phyloP scores from a whole-genome alignment of 1,284 basidiomycete species.

The Trametes polyzona region DNA sequence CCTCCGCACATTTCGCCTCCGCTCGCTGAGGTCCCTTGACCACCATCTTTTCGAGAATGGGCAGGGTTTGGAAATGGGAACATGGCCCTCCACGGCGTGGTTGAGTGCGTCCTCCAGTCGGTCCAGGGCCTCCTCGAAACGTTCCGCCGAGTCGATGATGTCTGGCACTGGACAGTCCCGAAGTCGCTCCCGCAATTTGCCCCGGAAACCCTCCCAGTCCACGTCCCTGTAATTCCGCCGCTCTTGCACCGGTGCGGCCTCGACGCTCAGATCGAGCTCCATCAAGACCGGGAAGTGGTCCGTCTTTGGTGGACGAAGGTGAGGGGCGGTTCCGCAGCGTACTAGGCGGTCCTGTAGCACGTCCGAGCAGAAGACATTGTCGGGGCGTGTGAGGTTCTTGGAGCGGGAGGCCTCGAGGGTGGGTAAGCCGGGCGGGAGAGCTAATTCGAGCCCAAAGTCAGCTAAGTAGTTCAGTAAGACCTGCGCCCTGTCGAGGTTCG shows the following conservation, averaged over 20 bases:
- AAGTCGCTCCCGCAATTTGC: no score
- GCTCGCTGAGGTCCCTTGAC: slow-evolving; percentile 29
- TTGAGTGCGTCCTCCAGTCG: slow-evolving; percentile 26
- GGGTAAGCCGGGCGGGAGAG: slow-evolving; percentile 34
- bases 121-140: slow-evolving; percentile 15
- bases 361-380: slow-evolving; percentile 39
- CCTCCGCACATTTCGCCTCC: slow-evolving; percentile 30
- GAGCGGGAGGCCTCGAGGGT: slow-evolving; percentile 33
- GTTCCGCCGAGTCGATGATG: no score
- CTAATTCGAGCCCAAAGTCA: slow-evolving; percentile 28
- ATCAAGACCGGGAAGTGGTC: slow-evolving; percentile 37
- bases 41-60: slow-evolving; percentile 36
- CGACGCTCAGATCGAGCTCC: slow-evolving; percentile 5
- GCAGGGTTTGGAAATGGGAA: slow-evolving; percentile 30
- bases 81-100: slow-evolving; percentile 20
- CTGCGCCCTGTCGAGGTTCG: slow-evolving; percentile 24
- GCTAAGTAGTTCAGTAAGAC: slow-evolving; percentile 27
- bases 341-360: slow-evolving; percentile 21
- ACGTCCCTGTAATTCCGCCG: slow-evolving; percentile 28
- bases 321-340: slow-evolving; percentile 22
- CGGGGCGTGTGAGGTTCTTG: slow-evolving; percentile 36
- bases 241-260: not conserved
- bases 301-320: slow-evolving; percentile 19
- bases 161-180: no score
- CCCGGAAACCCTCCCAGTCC: slow-evolving; percentile 35